Base-by-base conservation (phyloP, 2,329 filamentous ascomycete species). In the Thielaviopsis musarum region DNA sequence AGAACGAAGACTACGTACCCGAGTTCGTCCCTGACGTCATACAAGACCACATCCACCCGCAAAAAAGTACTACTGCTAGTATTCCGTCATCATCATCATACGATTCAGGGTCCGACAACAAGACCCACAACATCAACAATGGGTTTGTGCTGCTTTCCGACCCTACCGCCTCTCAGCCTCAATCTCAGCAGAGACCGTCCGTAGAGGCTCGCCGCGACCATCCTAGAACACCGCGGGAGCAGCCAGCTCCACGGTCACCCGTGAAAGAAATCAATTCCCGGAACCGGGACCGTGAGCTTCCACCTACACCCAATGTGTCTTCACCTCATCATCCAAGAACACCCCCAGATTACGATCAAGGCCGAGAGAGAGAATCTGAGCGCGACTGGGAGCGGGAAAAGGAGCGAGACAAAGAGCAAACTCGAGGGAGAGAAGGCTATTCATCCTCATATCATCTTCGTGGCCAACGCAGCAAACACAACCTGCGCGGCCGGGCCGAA, bases 91-190 rank as follows among this genome's bases (percentile, higher is more conserved):
- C 12, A 52, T 48, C 53, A 52, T 24, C 48, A 52, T 34, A 30
- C 19, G n/a, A n/a, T 17, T 34, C 28, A 21, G 28, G 4, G 17
- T 55, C n/a, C 24, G 38, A 28, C 52, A 45, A 17, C 53, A 52
- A 24, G 34, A 34, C 17, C 34, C 30, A 13, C 19, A 34, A 19
- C 30, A 22, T 6, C 15, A 52, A 59, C 45, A 58, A 61, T 26
- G 59, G 56, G 24, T 61, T 61, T 48, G 59, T 61, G 6, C 56
- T 61, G 19, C 24, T 61, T n/a, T 58, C 52, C 22, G 59, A 56
- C 48, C 56, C 56, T 30, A 38, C 26, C n/a, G 26, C 60, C 17
- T 59, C 60, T 54, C 34, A 41, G 17, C 54, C 57, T 17, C 30
- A 21, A 24, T 56, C 55, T 7, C 54, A 57, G 22, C 60, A 59